Base-by-base conservation (phyloP, 495 filamentous ascomycete species). In the Podospora appendiculata region DNA sequence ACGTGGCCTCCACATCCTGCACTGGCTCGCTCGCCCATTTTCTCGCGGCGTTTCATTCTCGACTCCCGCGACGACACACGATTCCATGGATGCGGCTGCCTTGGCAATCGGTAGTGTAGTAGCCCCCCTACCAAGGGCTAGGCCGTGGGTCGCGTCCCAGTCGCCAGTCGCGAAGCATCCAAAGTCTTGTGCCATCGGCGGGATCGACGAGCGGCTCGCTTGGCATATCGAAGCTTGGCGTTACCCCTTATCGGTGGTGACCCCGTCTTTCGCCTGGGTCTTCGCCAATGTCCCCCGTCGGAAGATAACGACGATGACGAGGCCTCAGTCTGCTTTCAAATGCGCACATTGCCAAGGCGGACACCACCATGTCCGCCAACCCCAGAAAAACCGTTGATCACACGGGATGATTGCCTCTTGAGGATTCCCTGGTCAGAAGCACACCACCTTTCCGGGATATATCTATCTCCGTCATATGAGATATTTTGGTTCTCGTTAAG, bases 41-140 rank as follows among this genome's bases (percentile, higher is more conserved):
- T 5, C 25, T 25, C 2, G 25, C 25, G 25, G 25, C 25, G 25
- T 25, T 25, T 25, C 25, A 25, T 25, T 25, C 25, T 25, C 25
- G 25, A 25, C 25, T 25, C 25, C 25, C 25, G 25, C 25, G 5
- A 25, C 25, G 25, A 25, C 25, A 25, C 25, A 25, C 25, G 25
- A 5, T 2, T 38, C 34, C 45, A 48, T 44, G 34, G 38, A 42
- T 58, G 56, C 51, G 56, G 56, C 56, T 47, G 47, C 56, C 56
- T 58, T 58, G 56, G 56, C 56, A 50, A 42, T 17, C 32, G n/a
- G 10, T 13, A 16, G 8, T 43, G 41, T 43, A 13, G 36, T 13
- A 38, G 36, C 13, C 36, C 13, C 13, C 13, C 9, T 4, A 2
- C 25, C 2, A 5, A 25, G 25, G 25, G 25, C 25, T 25, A 25